phyloP scores from a whole-genome alignment of 176 grass and related monocot genomes.

The Carex scoparia region DNA sequence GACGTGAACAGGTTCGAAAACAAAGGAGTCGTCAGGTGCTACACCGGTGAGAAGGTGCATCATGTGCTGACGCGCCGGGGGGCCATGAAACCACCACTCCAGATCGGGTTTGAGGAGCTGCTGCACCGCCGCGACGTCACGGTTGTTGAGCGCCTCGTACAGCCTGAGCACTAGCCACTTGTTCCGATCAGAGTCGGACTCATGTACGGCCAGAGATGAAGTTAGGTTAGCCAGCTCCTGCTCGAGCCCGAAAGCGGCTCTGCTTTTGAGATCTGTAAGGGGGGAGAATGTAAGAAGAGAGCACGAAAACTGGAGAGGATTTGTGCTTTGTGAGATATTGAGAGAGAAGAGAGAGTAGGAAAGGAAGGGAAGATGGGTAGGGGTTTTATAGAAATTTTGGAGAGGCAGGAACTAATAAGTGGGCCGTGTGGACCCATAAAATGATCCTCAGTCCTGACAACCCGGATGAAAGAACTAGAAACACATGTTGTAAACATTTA shows the following conservation, averaged over 20 bases:
- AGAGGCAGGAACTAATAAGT: not conserved
- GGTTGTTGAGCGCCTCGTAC: conserved; percentile 59
- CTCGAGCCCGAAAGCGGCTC: conserved; percentile 52
- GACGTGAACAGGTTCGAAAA: conserved; percentile 38
- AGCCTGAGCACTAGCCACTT: conserved; percentile 49
- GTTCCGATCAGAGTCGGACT: conserved; percentile 43
- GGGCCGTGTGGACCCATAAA: not conserved
- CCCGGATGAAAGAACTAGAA: not conserved
- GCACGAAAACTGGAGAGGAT: not conserved
- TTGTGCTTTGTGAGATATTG: not conserved
- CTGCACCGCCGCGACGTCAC: conserved; percentile 50
- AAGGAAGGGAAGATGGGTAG: not conserved
- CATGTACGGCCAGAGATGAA: not conserved
- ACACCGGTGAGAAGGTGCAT: conserved; percentile 75
- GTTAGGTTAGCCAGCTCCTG: conserved; percentile 74
- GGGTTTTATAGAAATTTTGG: not conserved
- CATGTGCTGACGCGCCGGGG: conserved; percentile 69
- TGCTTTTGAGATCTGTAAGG: not conserved
- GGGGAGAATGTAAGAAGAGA: not conserved
- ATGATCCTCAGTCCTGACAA: not conserved
- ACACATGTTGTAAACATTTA: not conserved
- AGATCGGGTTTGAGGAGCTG: conserved; percentile 64
- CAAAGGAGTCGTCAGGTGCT: conserved; percentile 26
- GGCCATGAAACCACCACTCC: conserved; percentile 98
- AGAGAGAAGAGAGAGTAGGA: not conserved